phyloP scores from a whole-genome alignment of 768 basidiomycete genomes.

The Termitomyces sp. region DNA sequence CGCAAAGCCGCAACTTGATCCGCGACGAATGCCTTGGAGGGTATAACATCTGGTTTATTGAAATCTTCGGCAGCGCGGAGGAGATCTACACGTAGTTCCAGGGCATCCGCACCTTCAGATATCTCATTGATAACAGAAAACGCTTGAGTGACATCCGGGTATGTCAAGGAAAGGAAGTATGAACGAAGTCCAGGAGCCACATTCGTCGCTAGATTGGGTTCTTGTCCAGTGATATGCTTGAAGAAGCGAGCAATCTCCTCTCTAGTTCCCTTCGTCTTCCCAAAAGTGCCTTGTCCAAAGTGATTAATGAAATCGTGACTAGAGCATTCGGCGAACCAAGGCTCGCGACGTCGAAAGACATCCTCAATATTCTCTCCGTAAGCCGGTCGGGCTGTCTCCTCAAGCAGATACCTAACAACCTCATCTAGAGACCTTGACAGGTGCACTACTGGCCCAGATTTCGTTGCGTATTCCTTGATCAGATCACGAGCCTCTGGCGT shows the following conservation, averaged over 20 bases:
- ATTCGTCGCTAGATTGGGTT: slow-evolving; percentile 59
- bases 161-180: slow-evolving; percentile 91
- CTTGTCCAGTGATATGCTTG: slow-evolving; percentile 72
- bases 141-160: slow-evolving; percentile 77
- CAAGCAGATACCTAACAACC: slow-evolving; percentile 74
- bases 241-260: slow-evolving; percentile 83
- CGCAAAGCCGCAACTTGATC: slow-evolving; percentile 78
- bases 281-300: slow-evolving; percentile 29
- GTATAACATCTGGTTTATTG: slow-evolving; percentile 49
- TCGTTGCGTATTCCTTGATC: slow-evolving; percentile 58
- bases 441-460: slow-evolving; percentile 75
- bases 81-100: slow-evolving; percentile 93
- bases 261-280: slow-evolving; percentile 31
- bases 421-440: slow-evolving; percentile 77
- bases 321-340: slow-evolving; percentile 83
- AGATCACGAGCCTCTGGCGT: slow-evolving; percentile 68
- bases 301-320: slow-evolving; percentile 83
- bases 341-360: slow-evolving; percentile 77
- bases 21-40: slow-evolving; percentile 68
- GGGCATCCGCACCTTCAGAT: slow-evolving; percentile 79
- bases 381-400: slow-evolving; percentile 75
- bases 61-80: slow-evolving; percentile 49
- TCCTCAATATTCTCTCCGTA: slow-evolving; percentile 85
- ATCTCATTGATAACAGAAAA: slow-evolving; percentile 67
- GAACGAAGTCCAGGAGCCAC: slow-evolving; percentile 56